Conservation (phyloP, 2,329 filamentous ascomycete genomes). For the Trichoderma semiorbis region DNA sequence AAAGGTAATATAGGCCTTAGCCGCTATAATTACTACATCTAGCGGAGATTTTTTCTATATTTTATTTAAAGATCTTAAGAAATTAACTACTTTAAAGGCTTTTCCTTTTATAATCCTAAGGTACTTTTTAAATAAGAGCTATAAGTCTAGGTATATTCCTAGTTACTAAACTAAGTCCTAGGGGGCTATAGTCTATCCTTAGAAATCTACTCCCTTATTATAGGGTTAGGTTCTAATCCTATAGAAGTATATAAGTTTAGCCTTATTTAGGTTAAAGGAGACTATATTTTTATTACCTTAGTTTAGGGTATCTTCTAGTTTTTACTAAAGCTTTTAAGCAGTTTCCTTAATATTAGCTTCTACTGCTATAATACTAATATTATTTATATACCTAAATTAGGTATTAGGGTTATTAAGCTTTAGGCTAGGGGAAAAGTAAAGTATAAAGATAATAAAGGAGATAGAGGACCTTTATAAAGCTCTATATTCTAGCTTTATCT, state of each 20-base stretch:
- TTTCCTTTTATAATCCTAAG: neutral
- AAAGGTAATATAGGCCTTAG: neutral
- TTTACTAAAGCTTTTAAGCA: neutral
- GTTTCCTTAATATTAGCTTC: too few relatives aligned
- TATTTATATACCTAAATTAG: neutral
- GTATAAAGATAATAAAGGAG: neutral
- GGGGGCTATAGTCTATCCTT: neutral
- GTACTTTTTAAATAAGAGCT: neutral
- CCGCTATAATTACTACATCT: too few relatives aligned
- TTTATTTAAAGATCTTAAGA: too few relatives aligned
- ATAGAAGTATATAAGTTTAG: too few relatives aligned
- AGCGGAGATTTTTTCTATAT: too few relatives aligned
- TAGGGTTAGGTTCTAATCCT: too few relatives aligned
- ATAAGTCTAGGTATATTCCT: neutral
- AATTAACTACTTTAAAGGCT: neutral
- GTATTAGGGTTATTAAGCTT: neutral
- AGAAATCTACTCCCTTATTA: neutral
- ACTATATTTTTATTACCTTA: too few relatives aligned
- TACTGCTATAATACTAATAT: neutral
- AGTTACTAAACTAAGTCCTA: neutral
- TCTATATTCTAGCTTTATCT: neutral
- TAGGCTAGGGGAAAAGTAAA: neutral
- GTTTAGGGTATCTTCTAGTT: too few relatives aligned
- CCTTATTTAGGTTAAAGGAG: too few relatives aligned
- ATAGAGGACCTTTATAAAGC: neutral